phyloP scores from a whole-genome alignment of 108 stramenopile species.

The Stephanodiscus minutulus region DNA sequence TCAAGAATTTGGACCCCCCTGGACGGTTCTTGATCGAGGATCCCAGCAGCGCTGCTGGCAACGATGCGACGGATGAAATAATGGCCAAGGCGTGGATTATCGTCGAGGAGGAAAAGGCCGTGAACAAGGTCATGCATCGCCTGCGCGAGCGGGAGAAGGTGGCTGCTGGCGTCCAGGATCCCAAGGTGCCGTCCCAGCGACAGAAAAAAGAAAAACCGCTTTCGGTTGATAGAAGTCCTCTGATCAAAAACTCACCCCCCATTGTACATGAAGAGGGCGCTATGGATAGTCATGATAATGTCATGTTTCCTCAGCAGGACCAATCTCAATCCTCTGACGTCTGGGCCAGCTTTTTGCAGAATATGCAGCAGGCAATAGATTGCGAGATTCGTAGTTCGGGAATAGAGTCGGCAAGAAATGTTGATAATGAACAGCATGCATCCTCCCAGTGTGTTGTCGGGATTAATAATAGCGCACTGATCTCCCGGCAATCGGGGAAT shows the following conservation, averaged over 20 bases:
- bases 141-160: constrained; percentile 11
- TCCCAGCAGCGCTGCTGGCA: background rate
- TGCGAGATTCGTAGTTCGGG: background rate
- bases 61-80: background rate
- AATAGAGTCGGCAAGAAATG: background rate
- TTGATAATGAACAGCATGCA: background rate
- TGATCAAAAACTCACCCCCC: background rate
- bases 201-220: background rate
- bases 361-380: background rate
- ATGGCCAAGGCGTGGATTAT: constrained; percentile 5
- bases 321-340: background rate
- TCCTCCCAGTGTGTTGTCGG: background rate
- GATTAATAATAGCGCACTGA: background rate
- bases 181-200: background rate
- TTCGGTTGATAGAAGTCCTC: background rate
- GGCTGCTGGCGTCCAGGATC: background rate
- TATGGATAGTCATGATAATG: background rate
- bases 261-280: background rate
- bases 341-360: background rate
- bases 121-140: constrained; percentile 22
- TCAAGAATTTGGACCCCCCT: constrained; percentile 27
- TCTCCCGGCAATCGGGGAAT: background rate
- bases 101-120: constrained; percentile 8
- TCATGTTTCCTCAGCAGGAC: background rate
- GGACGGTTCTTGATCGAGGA: constrained; percentile 40